Conservation (phyloP, 2,329 filamentous ascomycete genomes). For the Diatrype stigma region DNA sequence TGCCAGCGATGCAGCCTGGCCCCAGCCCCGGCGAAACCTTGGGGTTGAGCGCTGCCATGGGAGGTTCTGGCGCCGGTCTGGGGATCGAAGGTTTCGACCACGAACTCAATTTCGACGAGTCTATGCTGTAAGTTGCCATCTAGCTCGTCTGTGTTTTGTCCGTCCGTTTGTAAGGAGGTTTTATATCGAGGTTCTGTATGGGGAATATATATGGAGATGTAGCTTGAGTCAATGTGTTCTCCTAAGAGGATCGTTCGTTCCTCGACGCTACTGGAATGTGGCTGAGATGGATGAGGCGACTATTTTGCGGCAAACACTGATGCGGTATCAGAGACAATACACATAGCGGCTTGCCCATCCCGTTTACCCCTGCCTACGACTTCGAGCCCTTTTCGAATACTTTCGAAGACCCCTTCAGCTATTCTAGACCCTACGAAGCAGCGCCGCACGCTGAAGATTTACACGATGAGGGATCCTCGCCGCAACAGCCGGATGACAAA, state of each 20-base stretch:
- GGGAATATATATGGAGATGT: too few species aligned
- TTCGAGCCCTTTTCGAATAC: slow-evolving; percentile 57
- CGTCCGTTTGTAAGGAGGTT: slow-evolving; percentile 1
- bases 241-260: too few species aligned
- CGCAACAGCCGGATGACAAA: slow-evolving; percentile 61
- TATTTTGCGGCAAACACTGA: slow-evolving; percentile 5
- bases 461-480: slow-evolving; percentile 42
- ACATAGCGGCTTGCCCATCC: slow-evolving; percentile 35
- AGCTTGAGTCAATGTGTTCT: too few species aligned
- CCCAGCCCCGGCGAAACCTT: slow-evolving; percentile 42
- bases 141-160: slow-evolving; percentile 1
- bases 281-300: background rate
- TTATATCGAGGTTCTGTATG: too few species aligned
- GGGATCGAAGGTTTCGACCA: slow-evolving; percentile 49
- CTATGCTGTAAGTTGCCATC: slow-evolving; percentile 45
- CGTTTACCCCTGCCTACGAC: slow-evolving; percentile 58
- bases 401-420: slow-evolving; percentile 63
- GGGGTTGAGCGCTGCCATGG: slow-evolving; percentile 37
- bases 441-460: slow-evolving; percentile 39
- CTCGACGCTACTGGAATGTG: background rate
- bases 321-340: slow-evolving; percentile 35
- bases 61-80: slow-evolving; percentile 29
- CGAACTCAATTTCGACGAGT: slow-evolving; percentile 52
- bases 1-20: slow-evolving; percentile 45
- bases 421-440: slow-evolving; percentile 46